Evolutionary conservation across 495 filamentous ascomycete genomes (phyloP), one percentile per base, ranked within the genome.

Genomic region (Pyronema domesticum): DNA sequence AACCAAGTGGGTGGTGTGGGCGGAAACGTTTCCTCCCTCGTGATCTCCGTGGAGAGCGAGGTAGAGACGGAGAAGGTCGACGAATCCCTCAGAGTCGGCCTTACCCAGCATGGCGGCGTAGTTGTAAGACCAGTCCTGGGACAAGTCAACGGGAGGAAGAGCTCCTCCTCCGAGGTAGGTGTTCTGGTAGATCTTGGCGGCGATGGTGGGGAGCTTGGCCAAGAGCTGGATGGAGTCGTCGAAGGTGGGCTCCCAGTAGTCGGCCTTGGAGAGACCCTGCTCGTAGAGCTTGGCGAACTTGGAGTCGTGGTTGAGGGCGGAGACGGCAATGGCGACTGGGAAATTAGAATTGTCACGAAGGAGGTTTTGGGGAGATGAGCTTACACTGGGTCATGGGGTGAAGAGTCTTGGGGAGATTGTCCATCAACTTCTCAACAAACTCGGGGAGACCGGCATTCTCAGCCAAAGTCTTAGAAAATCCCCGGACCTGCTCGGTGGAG

Each of bases 151-250:
- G 37, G 89, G 65, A 43, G 86, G 82, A 58, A 98, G 91, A 80
- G 96, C 96, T 30, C 23, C 23, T 74, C 91, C 91, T 68, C 94
- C 93, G 76, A 95, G 94, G 85, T 86, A 98, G 68, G 96, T 82
- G 69, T 98, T 98, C 72, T 89, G 89, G 81, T 98, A 98, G 77
- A 98, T 96, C 74, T 85, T 84, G 53, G 93, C 75, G 55, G 91
- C 93, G 64, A 98, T 95, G 68, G 86, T 95, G 64, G 91, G 91
- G 60, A 98, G 85, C 81, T 96, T 98, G 70, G 91, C 93, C 71
- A 98, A 96, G 68, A 96, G 76, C 74, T 98, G 89, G 91, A 98
- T 96, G 55, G 89, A 94, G 74, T 98, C 91, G 79, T 98, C 91
- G 66, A 93, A 98, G 61, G 91, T 95, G 77, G 96, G 86, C 72